Base-by-base conservation (phyloP, 768 basidiomycete genomes). In the Kwoniella shandongensis region DNA sequence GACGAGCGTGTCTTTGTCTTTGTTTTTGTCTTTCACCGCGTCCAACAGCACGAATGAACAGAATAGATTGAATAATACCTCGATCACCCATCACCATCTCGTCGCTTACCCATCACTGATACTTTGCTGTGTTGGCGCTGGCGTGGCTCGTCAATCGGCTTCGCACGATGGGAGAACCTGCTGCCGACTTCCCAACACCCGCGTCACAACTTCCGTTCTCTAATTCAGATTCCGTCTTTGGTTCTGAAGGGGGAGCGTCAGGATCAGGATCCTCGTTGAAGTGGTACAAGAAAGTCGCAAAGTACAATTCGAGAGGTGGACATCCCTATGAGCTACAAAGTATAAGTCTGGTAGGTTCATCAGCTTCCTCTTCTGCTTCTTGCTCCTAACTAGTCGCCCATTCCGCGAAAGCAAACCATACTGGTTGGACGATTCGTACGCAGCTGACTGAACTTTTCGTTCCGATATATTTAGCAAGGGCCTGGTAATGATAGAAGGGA, bases 281-380 rank as follows among this genome's bases (percentile, higher is more conserved):
- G 51, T 58, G 56, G 56, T 58, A 45, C 49, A 58, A 51, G 26
- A 51, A 44, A 35, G 30, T 38, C 42, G 45, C 50, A 20, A 44
- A 25, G 10, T 1, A 15, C 10, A 42, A 17, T 11, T 22, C 20
- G 36, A 29, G 15, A 18, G 32, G 32, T 8, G 56, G 56, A 1
- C 55, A 57, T 44, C 56, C 56, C 15, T 58, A 58, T 46, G 49
- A 25, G 5, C 40, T 39, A 12, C 27, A 44, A 29, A 30, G 48
- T 7, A 51, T 58, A 2, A 22, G 41, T 8, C 12, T 58, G 29
- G 56, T 58, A 23, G 40, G 40, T 42, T 17, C 22, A 6, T n/a
- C 8, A 6, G 32, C 32, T 32, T 13, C n/a, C n/a, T 10, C 36
- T n/a, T 38, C n/a, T 10, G 36, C 36, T 38, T 38, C 36, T 38